A percentile compares a stretch with the other conserved stretches of the same genome.
These are phyloP conservation scores for Lomentospora prolificans DNA, from an alignment of 2,329 filamentous ascomycete genomes.

Conservation along the genomic window DNA sequence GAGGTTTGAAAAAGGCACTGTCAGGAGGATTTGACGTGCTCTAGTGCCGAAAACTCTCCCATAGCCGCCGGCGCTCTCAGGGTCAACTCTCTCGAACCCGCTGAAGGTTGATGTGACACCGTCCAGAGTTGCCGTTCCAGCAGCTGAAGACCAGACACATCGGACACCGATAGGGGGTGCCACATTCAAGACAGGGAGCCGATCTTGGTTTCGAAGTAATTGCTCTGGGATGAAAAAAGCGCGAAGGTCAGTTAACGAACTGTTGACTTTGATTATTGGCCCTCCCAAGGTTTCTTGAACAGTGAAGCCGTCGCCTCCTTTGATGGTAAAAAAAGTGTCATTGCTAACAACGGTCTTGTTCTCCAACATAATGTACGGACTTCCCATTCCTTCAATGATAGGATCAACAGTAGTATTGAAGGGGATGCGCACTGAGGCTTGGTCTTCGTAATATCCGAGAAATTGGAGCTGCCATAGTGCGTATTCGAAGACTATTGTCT, in stretches of 20 bases:
- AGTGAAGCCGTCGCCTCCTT: not conserved
- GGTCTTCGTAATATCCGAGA: not conserved
- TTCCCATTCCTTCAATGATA: constrained; percentile 2
- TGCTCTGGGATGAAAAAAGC: not conserved
- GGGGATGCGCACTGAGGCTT: not conserved
- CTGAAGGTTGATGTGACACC: constrained; percentile 5
- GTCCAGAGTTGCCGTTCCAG: constrained; percentile 7
- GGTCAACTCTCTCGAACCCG: constrained; percentile 4
- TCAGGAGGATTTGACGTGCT: not conserved
- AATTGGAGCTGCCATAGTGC: constrained; percentile 9
- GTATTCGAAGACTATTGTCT: constrained; percentile 8
- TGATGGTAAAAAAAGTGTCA: constrained; percentile 8
- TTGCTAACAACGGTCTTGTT: constrained; percentile 4
- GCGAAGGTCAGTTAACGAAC: not conserved
- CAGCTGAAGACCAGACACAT: constrained; percentile 6
- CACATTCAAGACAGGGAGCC: not conserved
- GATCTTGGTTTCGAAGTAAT: not conserved
- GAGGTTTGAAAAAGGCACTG: not conserved
- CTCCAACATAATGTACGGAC: constrained; percentile 4
- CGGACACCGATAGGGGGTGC: constrained; percentile 10
- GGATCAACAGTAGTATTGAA: constrained; percentile 5
- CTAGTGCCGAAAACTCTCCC: not conserved
- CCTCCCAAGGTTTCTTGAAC: not conserved
- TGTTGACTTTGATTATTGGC: not conserved
- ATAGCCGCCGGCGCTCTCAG: not conserved